A percentile compares a stretch with the other conserved stretches of the same genome.
Conservation (phyloP, 495 filamentous ascomycete species). For the Xylaria bambusicola region DNA sequence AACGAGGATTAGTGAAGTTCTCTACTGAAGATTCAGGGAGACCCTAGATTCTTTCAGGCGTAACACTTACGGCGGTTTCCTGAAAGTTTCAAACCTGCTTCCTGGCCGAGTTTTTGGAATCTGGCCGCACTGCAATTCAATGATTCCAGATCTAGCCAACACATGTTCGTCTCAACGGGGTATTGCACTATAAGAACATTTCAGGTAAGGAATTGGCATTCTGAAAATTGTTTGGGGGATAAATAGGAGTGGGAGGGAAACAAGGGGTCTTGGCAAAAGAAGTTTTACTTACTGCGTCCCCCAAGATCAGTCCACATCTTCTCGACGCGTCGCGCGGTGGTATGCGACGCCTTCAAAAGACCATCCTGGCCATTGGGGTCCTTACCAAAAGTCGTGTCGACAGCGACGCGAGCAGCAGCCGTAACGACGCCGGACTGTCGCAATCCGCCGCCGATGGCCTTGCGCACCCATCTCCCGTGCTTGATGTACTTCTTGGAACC, state of each 20-base stretch:
- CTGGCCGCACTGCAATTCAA: conserved; percentile 42
- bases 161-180: conserved; percentile 82
- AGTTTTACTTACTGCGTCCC: conserved; percentile 40
- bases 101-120: conserved; percentile 49
- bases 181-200: conserved; percentile 30
- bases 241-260: no score
- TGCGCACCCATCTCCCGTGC: conserved; percentile 72
- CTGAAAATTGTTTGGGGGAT: no score
- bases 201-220: no score
- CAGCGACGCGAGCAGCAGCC: conserved; percentile 58
- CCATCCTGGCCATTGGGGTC: conserved; percentile 60
- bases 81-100: conserved; percentile 53
- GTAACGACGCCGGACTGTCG: conserved; percentile 68
- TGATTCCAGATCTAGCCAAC: conserved; percentile 74
- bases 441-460: conserved; percentile 75
- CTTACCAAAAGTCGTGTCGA: conserved; percentile 66
- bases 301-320: conserved; percentile 62
- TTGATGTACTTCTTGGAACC: conserved; percentile 63
- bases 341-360: conserved; percentile 61
- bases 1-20: neutral
- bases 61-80: conserved; percentile 44
- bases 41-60: no score
- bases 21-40: no score
- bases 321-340: conserved; percentile 62
- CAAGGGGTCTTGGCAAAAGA: no score